A percentile compares a stretch with the other conserved stretches of the same genome.
Conservation (phyloP, 495 filamentous ascomycete genomes). For the Lasiosphaeris hirsuta region DNA sequence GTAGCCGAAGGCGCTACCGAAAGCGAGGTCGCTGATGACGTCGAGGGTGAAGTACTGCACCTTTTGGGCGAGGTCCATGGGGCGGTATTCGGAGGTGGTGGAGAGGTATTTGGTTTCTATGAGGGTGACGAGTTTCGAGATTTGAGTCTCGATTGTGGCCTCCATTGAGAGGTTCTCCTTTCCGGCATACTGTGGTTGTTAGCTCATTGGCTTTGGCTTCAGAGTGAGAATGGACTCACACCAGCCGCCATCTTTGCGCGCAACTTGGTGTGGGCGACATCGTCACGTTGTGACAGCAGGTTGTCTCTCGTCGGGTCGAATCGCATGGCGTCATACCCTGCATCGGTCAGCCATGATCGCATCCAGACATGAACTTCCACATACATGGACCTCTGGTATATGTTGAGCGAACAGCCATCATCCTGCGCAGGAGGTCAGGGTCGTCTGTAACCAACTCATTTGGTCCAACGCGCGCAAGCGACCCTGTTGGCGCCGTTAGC, state of each 20-base stretch:
- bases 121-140: slow-evolving; percentile 36
- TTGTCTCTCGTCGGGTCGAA: slow-evolving; percentile 44
- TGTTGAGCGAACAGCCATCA: slow-evolving; percentile 1
- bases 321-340: slow-evolving; percentile 41
- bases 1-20: slow-evolving; percentile 62
- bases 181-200: slow-evolving; percentile 23
- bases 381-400: slow-evolving; percentile 3
- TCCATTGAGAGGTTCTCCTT: slow-evolving; percentile 41
- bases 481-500: slow-evolving; percentile 22
- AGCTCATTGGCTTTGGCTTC: background rate
- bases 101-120: slow-evolving; percentile 47
- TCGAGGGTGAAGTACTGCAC: slow-evolving; percentile 56
- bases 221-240: slow-evolving; percentile 7
- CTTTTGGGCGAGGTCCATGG: slow-evolving; percentile 52
- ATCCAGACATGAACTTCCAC: background rate
- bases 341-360: background rate
- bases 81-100: slow-evolving; percentile 36
- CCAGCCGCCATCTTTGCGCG: slow-evolving; percentile 33
- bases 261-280: slow-evolving; percentile 25
- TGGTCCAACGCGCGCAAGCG: slow-evolving; percentile 22
- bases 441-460: slow-evolving; percentile 33
- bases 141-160: slow-evolving; percentile 46
- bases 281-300: slow-evolving; percentile 29
- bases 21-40: slow-evolving; percentile 61
- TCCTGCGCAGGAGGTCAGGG: slow-evolving; percentile 35